Percentiles rank a stretch among this genome's conserved stretches.
These are phyloP conservation scores for Scytalidium lignicola DNA, from an alignment of 2,329 filamentous ascomycete species.

Conservation along the genomic window DNA sequence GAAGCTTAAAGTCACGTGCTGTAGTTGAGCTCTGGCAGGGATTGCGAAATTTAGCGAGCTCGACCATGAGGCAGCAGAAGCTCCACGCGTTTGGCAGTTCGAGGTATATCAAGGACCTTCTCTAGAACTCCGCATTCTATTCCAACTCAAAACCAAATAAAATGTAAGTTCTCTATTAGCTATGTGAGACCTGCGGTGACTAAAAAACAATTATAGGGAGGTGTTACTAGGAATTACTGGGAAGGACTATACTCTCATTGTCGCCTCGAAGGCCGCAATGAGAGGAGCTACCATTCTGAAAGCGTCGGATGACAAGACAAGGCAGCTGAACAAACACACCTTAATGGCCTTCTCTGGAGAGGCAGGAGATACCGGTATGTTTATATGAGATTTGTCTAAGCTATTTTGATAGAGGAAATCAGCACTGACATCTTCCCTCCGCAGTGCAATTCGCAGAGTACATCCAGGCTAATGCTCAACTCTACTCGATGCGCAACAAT, in stretches of 20 bases:
- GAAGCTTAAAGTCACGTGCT: background rate
- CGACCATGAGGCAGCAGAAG: conserved; percentile 23
- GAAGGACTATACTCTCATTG: conserved; percentile 98
- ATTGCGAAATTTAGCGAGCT: background rate
- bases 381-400: background rate
- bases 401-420: background rate
- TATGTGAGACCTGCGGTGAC: conserved; percentile 24
- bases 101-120: conserved; percentile 1
- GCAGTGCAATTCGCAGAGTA: conserved; percentile 98
- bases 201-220: conserved; percentile 76
- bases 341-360: conserved; percentile 94
- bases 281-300: conserved; percentile 95
- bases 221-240: conserved; percentile 96
- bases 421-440: conserved; percentile 7
- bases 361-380: conserved; percentile 84
- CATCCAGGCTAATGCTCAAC: conserved; percentile 95
- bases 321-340: conserved; percentile 85
- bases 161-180: conserved; percentile 17
- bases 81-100: conserved; percentile 21
- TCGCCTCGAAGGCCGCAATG: conserved; percentile 97
- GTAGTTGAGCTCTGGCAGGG: background rate
- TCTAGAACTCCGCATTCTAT: conserved; percentile 1
- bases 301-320: conserved; percentile 92
- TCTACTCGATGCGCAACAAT: conserved; percentile 98
- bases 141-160: conserved; percentile 16